Percentiles rank a stretch among this genome's conserved stretches.
These are phyloP conservation scores for Climacium dendroides DNA, from an alignment of 225 moss, liverwort and hornwort genomes.

Conservation along the genomic window DNA sequence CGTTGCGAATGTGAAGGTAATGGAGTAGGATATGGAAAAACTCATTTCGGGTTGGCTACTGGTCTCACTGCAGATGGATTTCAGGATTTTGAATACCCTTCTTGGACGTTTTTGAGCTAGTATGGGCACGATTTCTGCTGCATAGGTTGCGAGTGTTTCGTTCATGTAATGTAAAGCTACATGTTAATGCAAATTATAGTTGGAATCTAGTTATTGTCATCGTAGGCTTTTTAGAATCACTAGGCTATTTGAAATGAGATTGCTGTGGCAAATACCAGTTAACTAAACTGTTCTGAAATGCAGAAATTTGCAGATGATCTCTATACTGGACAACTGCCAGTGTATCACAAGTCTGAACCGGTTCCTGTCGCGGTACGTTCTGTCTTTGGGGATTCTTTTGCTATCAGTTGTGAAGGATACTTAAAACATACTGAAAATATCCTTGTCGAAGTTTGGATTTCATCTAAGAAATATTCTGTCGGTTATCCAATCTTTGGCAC, in stretches of 20 bases:
- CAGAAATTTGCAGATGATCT: slow-evolving; percentile 63
- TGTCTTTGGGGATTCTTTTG: not conserved
- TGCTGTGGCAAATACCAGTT: not conserved
- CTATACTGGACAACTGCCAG: slow-evolving; percentile 32
- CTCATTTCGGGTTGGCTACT: not conserved
- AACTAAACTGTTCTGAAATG: not conserved
- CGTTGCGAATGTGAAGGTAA: slow-evolving; percentile 50
- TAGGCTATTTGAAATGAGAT: not conserved
- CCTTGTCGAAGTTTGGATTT: not conserved
- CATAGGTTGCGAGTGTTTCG: not conserved
- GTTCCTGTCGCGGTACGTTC: slow-evolving; percentile 49
- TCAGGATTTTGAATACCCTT: not conserved
- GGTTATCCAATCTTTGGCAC: not conserved
- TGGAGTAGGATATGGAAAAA: not conserved
- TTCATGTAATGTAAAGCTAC: not conserved
- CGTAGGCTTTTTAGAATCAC: not conserved
- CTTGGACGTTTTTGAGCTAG: not conserved
- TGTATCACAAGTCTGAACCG: slow-evolving; percentile 68
- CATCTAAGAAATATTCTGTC: not conserved
- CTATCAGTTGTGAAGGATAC: not conserved
- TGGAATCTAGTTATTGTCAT: not conserved
- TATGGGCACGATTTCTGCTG: not conserved
- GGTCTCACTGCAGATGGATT: not conserved
- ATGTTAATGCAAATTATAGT: not conserved
- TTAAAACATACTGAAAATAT: not conserved